Percentiles rank a stretch among this genome's conserved stretches.
Conservation (phyloP, 75 land plant genomes). For the Ceratopteris richardii region DNA sequence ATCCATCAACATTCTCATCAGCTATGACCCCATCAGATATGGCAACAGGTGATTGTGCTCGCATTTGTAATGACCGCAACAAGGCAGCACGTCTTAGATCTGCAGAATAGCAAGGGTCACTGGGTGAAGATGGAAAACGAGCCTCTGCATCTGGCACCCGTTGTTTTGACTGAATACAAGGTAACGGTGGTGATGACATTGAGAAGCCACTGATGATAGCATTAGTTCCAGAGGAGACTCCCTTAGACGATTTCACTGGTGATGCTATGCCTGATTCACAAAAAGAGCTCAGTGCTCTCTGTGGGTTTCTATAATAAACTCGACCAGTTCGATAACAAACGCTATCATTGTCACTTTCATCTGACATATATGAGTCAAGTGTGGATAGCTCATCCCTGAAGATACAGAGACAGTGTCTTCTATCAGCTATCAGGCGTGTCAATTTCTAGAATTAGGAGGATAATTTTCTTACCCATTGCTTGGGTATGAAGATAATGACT, state of each 20-base stretch:
- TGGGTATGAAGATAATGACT: constrained; percentile 30
- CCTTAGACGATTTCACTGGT: constrained; percentile 41
- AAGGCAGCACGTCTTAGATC: constrained; percentile 85
- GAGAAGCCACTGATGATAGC: constrained; percentile 9
- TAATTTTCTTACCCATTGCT: constrained; percentile 23
- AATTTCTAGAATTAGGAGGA: background rate
- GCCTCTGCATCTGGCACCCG: constrained; percentile 64
- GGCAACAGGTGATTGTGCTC: constrained; percentile 54
- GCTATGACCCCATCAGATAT: constrained; percentile 28
- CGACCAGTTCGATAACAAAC: constrained; percentile 40
- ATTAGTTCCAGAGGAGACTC: constrained; percentile 7
- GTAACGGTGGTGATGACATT: constrained; percentile 22
- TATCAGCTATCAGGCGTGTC: too few relatives aligned
- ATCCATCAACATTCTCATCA: constrained; percentile 5
- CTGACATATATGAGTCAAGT: constrained; percentile 90
- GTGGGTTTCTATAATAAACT: constrained; percentile 26
- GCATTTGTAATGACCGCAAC: constrained; percentile 78
- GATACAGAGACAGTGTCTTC: background rate
- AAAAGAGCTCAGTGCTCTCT: constrained; percentile 21
- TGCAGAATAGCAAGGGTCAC: constrained; percentile 81
- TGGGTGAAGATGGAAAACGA: constrained; percentile 88
- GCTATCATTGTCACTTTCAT: constrained; percentile 78
- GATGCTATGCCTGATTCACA: constrained; percentile 52
- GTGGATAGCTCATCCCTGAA: constrained; percentile 69
- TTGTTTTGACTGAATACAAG: constrained; percentile 30